phyloP scores from a whole-genome alignment of 202 grass and related monocot genomes.

The Setaria viridis region DNA sequence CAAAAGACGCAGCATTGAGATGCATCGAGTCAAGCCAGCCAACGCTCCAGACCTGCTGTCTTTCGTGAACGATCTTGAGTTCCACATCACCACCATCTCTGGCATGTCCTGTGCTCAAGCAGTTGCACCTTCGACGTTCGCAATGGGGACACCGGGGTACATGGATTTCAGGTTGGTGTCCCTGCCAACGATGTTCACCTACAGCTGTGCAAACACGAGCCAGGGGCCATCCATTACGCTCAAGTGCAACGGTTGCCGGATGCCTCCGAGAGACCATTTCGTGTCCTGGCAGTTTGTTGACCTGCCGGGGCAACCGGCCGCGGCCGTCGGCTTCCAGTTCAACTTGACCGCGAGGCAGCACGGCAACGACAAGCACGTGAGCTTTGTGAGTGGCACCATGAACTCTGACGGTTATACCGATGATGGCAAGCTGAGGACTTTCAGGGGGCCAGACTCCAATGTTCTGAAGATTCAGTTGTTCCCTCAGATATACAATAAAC shows the following conservation, averaged over 20 bases:
- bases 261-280: constrained; percentile 77
- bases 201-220: constrained; percentile 80
- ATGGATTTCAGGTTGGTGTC: constrained; percentile 83
- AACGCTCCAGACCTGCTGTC: constrained; percentile 84
- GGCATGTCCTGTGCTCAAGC: constrained; percentile 86
- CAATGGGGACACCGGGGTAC: constrained; percentile 73
- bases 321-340: constrained; percentile 82
- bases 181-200: constrained; percentile 54
- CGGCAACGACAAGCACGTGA: constrained; percentile 59
- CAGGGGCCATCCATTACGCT: constrained; percentile 73
- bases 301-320: constrained; percentile 57
- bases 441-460: constrained; percentile 79
- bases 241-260: constrained; percentile 67
- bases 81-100: constrained; percentile 85
- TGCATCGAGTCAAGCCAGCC: constrained; percentile 84
- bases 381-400: constrained; percentile 76
- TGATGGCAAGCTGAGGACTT: constrained; percentile 64
- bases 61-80: constrained; percentile 84
- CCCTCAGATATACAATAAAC: constrained; percentile 78
- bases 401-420: constrained; percentile 65
- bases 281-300: constrained; percentile 94
- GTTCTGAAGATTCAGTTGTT: constrained; percentile 91
- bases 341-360: constrained; percentile 76
- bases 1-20: constrained; percentile 71
- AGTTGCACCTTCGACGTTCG: constrained; percentile 38